phyloP scores from a whole-genome alignment of 2,329 filamentous ascomycete genomes.

The Thielaviopsis euricoi region DNA sequence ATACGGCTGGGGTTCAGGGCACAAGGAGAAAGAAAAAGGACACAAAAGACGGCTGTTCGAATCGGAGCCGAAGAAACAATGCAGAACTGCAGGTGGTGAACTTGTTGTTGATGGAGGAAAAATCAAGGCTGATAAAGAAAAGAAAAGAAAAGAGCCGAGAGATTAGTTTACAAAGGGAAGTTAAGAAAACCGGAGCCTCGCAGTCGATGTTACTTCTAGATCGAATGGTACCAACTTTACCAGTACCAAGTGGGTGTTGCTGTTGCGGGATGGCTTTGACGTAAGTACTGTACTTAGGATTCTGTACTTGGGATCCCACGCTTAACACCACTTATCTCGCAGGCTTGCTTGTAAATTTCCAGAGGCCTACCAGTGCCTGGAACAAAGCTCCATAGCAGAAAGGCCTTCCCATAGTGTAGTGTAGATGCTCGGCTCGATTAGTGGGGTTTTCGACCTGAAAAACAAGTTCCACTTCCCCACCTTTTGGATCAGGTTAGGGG shows the following conservation, averaged over 20 bases:
- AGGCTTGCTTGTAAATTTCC: too few species aligned
- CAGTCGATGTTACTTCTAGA: neutral
- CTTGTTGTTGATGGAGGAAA: neutral
- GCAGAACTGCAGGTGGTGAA: neutral
- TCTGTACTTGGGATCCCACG: too few species aligned
- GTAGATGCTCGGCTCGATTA: neutral
- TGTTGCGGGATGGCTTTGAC: too few species aligned
- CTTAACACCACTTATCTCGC: too few species aligned
- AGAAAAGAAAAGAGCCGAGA: neutral
- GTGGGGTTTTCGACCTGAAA: neutral
- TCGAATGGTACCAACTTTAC: too few species aligned
- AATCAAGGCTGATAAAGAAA: neutral
- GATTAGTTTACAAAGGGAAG: neutral
- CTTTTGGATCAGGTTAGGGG: neutral
- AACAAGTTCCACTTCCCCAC: neutral
- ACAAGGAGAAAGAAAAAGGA: too few species aligned
- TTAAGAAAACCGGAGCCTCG: constrained; percentile 3
- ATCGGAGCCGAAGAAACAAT: neutral
- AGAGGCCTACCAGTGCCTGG: too few species aligned
- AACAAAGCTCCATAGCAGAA: too few species aligned
- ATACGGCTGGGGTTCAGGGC: neutral
- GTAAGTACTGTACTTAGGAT: too few species aligned
- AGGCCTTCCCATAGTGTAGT: neutral
- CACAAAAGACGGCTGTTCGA: neutral
- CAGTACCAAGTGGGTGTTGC: too few species aligned